A percentile compares a stretch with the other conserved stretches of the same genome.
Evolutionary conservation across 1,139 yeast species (phyloP).

Genomic region (Hansenula sp.): DNA sequence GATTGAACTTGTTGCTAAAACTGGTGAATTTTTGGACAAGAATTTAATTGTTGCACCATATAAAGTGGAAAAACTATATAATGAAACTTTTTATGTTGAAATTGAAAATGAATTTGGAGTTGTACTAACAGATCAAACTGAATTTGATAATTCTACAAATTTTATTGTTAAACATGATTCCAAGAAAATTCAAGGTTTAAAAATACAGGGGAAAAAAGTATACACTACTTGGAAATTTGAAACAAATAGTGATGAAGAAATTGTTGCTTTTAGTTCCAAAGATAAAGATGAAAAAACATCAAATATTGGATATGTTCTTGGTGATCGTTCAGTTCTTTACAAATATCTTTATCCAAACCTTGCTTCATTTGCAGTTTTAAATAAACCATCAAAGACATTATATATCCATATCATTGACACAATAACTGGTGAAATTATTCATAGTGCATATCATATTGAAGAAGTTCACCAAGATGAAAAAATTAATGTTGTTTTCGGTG

Average conservation of each 20-base stretch:
- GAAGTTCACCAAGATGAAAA: constrained; percentile 32
- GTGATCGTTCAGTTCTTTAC: constrained; percentile 73
- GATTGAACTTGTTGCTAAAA: constrained; percentile 10
- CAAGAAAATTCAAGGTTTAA: constrained; percentile 23
- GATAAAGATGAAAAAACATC: constrained; percentile 45
- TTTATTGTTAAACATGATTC: constrained; percentile 23
- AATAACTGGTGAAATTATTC: constrained; percentile 61
- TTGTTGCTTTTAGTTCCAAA: constrained; percentile 36
- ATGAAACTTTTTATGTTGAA: constrained; percentile 20
- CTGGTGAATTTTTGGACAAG: constrained; percentile 12
- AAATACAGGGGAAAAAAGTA: constrained; percentile 17
- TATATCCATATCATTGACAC: constrained; percentile 58
- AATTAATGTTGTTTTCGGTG: constrained; percentile 63
- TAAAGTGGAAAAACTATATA: constrained; percentile 11
- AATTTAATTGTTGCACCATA: constrained; percentile 15
- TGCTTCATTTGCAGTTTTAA: constrained; percentile 49
- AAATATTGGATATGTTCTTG: constrained; percentile 67
- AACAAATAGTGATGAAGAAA: constrained; percentile 25
- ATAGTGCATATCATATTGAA: constrained; percentile 40
- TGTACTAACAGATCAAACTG: constrained; percentile 5
- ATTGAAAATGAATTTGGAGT: constrained; percentile 21
- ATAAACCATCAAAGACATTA: constrained; percentile 28
- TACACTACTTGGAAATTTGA: constrained; percentile 30
- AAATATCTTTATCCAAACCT: constrained; percentile 77
- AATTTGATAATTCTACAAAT: constrained; percentile 3